Evolutionary conservation across 1,139 yeast species (phyloP).

Genomic region (Starmera stellimalicola): DNA sequence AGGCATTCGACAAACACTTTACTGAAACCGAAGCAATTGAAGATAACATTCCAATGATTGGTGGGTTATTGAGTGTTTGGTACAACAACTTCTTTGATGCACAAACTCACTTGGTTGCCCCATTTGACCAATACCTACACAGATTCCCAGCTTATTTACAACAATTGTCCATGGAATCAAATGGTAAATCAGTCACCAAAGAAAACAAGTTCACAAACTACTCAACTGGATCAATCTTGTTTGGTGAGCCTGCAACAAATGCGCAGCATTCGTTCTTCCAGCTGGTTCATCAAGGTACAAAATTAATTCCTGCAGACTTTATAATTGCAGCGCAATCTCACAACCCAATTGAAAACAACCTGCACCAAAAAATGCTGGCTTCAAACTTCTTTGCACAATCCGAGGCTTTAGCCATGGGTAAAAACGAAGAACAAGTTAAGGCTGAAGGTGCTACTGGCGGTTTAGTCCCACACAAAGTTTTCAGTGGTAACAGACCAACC

Average conservation of each 20-base stretch:
- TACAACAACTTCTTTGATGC: constrained; percentile 97
- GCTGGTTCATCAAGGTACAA: constrained; percentile 97
- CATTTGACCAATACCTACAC: constrained; percentile 97
- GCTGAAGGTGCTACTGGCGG: constrained; percentile 84
- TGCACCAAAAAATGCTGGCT: constrained; percentile 96
- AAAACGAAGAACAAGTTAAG: constrained; percentile 74
- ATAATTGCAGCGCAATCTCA: constrained; percentile 95
- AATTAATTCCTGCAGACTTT: constrained; percentile 93
- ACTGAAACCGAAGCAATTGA: constrained; percentile 73
- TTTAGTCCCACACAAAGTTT: constrained; percentile 89
- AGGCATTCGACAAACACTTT: constrained; percentile 92
- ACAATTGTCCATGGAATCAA: constrained; percentile 97
- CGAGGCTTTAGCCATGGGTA: constrained; percentile 96
- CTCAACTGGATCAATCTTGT: constrained; percentile 90
- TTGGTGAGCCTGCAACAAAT: constrained; percentile 98
- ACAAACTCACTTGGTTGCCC: constrained; percentile 96
- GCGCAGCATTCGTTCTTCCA: constrained; percentile 99
- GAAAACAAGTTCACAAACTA: constrained; percentile 84
- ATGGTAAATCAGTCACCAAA: constrained; percentile 95
- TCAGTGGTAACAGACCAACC: constrained; percentile 98
- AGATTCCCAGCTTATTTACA: constrained; percentile 98
- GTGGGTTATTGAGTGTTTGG: constrained; percentile 93
- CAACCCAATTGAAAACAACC: constrained; percentile 89
- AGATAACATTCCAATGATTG: constrained; percentile 84
- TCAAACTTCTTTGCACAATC: constrained; percentile 98